Percentiles rank a stretch among this genome's conserved stretches.
phyloP scores from a whole-genome alignment of 2,329 filamentous ascomycete species.

The Ceratocystiopsis brevicomis region DNA sequence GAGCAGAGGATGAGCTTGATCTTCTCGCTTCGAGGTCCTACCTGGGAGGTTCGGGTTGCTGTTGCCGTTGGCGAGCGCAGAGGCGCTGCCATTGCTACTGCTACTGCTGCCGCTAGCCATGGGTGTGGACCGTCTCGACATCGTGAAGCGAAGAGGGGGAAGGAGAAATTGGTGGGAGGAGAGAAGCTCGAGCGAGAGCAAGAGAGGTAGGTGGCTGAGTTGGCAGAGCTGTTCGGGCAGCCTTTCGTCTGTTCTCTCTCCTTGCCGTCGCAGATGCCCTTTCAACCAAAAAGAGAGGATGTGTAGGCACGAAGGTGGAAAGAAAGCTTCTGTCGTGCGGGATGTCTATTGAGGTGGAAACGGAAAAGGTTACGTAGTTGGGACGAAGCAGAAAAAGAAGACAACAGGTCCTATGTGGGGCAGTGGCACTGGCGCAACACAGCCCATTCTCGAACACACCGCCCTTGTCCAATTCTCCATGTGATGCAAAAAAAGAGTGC shows the following conservation, averaged over 20 bases:
- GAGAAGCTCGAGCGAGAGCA: not conserved
- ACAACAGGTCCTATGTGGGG: not conserved
- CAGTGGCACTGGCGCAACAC: too few species aligned
- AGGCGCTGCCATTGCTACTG: not conserved
- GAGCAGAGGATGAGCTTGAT: not conserved
- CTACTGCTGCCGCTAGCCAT: conserved; percentile 7
- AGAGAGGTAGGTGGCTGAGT: not conserved
- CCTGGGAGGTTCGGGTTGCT: conserved; percentile 2
- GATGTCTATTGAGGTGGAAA: not conserved
- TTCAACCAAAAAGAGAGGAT: too few species aligned
- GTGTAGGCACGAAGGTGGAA: too few species aligned
- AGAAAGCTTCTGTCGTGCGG: too few species aligned
- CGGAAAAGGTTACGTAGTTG: not conserved
- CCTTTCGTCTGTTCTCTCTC: too few species aligned
- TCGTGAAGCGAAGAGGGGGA: not conserved
- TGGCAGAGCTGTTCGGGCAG: too few species aligned
- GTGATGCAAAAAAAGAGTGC: too few species aligned
- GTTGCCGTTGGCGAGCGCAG: not conserved
- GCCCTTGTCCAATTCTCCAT: too few species aligned
- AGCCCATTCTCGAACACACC: too few species aligned
- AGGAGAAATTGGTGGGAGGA: not conserved
- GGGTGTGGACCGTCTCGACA: conserved; percentile 8
- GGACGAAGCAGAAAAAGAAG: not conserved
- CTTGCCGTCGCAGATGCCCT: too few species aligned
- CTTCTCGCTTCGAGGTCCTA: not conserved